Evolutionary conservation across 306 rosid species (phyloP).

Genomic region (Glycine latifolia): DNA sequence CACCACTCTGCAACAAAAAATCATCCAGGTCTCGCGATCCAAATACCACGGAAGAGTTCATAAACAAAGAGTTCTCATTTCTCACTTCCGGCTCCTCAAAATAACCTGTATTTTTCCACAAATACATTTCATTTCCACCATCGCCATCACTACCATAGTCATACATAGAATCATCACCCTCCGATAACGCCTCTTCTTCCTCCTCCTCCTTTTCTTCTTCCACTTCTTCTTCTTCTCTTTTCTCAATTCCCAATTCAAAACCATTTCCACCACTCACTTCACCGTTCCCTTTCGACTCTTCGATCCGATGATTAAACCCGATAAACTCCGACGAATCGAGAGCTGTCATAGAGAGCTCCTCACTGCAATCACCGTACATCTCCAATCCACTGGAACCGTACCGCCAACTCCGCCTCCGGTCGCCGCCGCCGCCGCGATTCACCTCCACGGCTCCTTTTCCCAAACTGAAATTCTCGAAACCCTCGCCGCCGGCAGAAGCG

Average conservation of each 20-base stretch:
- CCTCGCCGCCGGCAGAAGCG: conserved; percentile 51
- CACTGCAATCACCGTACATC: conserved; percentile 69
- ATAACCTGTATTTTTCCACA: conserved; percentile 33
- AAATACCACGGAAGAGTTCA: conserved; percentile 84
- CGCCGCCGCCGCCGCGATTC: conserved; percentile 31
- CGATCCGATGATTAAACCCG: conserved; percentile 34
- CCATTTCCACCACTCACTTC: conserved; percentile 25
- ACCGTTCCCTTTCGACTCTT: conserved; percentile 14
- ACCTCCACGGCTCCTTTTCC: conserved; percentile 53
- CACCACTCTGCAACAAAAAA: conserved; percentile 53
- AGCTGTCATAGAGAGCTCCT: conserved; percentile 46
- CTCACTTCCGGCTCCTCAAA: conserved; percentile 39
- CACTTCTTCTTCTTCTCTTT: conserved; percentile 49
- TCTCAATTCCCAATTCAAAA: conserved; percentile 38
- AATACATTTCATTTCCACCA: conserved; percentile 33
- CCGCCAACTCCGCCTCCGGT: conserved; percentile 34
- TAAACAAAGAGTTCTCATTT: conserved; percentile 73
- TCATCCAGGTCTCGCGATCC: conserved; percentile 86
- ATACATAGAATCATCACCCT: conserved; percentile 77
- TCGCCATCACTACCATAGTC: conserved; percentile 63
- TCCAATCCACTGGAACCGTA: conserved; percentile 56
- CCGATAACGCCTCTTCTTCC: conserved; percentile 58
- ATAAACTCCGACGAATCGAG: conserved; percentile 51
- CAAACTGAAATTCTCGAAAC: conserved; percentile 62
- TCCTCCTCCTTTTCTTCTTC: conserved; percentile 47